These are phyloP conservation scores for Russula ochroleuca DNA, from an alignment of 768 basidiomycete species.

Conservation along the genomic window DNA sequence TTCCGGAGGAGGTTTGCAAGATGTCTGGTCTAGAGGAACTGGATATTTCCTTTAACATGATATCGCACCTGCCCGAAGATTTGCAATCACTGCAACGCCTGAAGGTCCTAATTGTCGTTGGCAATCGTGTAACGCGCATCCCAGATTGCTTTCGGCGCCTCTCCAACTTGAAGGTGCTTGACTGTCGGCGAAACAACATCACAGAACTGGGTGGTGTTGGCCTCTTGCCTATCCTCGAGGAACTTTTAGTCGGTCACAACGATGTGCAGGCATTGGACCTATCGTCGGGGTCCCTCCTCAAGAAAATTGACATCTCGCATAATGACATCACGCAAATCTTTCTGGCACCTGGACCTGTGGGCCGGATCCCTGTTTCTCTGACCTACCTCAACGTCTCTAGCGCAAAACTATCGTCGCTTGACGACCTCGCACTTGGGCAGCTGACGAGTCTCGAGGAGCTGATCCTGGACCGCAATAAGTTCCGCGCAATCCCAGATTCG, in stretches of 20 bases:
- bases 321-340: conserved; percentile 86
- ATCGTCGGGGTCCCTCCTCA: conserved; percentile 61
- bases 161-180: conserved; percentile 60
- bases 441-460: conserved; percentile 68
- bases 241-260: conserved; percentile 78
- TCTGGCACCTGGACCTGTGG: conserved; percentile 49
- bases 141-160: conserved; percentile 59
- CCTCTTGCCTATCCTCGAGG: conserved; percentile 62
- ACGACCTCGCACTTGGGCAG: conserved; percentile 66
- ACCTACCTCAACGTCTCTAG: conserved; percentile 81
- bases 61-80: conserved; percentile 74
- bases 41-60: conserved; percentile 92
- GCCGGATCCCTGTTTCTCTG: conserved; percentile 49
- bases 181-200: conserved; percentile 83
- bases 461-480: conserved; percentile 80
- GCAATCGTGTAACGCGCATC: conserved; percentile 73
- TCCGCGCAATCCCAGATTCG: conserved; percentile 79
- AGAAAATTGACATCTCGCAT: conserved; percentile 68
- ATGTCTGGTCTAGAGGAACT: conserved; percentile 75
- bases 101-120: conserved; percentile 74
- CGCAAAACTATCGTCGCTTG: conserved; percentile 80
- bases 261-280: conserved; percentile 75
- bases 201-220: conserved; percentile 67
- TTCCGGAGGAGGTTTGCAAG: conserved; percentile 73
- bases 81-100: conserved; percentile 67